Evolutionary conservation across 2,329 filamentous ascomycete species (phyloP).

Genomic region (Juglanconis sp.): DNA sequence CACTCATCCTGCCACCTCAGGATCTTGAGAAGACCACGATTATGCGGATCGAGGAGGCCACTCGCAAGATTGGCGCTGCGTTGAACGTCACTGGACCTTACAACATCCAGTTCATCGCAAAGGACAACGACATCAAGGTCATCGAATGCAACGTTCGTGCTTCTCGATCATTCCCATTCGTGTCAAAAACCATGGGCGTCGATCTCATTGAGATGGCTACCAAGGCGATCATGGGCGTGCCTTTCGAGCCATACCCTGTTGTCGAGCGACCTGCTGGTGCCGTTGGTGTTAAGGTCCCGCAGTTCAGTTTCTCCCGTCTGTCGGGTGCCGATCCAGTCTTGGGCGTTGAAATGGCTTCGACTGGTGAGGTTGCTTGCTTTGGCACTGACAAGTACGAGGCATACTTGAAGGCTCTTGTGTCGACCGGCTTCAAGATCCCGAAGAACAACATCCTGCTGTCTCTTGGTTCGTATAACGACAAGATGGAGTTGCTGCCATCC

Average conservation of each 20-base stretch:
- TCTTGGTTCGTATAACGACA: slow-evolving; percentile 96
- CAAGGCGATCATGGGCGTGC: slow-evolving; percentile 87
- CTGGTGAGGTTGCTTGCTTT: slow-evolving; percentile 95
- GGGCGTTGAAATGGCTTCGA: slow-evolving; percentile 98
- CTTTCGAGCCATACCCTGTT: slow-evolving; percentile 77
- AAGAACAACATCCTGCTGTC: slow-evolving; percentile 94
- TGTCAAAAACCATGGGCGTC: slow-evolving; percentile 97
- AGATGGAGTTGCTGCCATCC: slow-evolving; percentile 93
- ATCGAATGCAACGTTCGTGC: slow-evolving; percentile 98
- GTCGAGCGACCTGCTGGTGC: slow-evolving; percentile 74
- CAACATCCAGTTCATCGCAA: slow-evolving; percentile 99
- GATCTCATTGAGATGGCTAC: slow-evolving; percentile 98
- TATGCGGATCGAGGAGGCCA: slow-evolving; percentile 87
- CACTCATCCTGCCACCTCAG: slow-evolving; percentile 89
- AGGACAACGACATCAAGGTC: slow-evolving; percentile 99
- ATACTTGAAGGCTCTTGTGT: slow-evolving; percentile 92
- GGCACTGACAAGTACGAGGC: slow-evolving; percentile 95
- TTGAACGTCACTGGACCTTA: slow-evolving; percentile 94
- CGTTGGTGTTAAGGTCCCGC: slow-evolving; percentile 95
- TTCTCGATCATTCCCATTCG: slow-evolving; percentile 94
- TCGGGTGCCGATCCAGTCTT: slow-evolving; percentile 94
- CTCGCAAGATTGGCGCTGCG: slow-evolving; percentile 88
- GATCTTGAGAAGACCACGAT: slow-evolving; percentile 89
- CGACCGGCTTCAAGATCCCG: slow-evolving; percentile 93
- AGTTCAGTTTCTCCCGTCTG: slow-evolving; percentile 97